These are phyloP conservation scores for Xylaria sp. DNA, from an alignment of 2,329 filamentous ascomycete species.

Conservation along the genomic window DNA sequence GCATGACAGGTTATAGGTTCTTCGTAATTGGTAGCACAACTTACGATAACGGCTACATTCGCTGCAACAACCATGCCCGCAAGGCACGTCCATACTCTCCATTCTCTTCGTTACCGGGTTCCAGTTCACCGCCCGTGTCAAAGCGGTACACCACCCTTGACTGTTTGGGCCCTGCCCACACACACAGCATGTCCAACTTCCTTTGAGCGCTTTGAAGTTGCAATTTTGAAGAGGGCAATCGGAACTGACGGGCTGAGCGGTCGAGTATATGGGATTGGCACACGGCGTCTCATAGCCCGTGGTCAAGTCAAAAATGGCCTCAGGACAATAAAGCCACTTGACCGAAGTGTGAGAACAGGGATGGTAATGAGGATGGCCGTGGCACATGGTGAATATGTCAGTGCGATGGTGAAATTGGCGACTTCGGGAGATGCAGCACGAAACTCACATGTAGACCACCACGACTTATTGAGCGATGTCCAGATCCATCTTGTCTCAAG, in stretches of 20 bases:
- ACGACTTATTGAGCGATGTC: not conserved
- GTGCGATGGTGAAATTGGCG: not conserved
- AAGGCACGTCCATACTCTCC: conserved; percentile 49
- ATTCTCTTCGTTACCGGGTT: conserved; percentile 36
- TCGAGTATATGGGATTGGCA: conserved; percentile 53
- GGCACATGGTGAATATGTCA: conserved; percentile 51
- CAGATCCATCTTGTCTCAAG: not conserved
- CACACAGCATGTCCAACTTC: conserved; percentile 60
- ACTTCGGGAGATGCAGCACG: not conserved
- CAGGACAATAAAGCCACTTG: conserved; percentile 60
- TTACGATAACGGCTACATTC: conserved; percentile 53
- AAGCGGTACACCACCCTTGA: conserved; percentile 58
- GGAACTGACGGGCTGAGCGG: conserved; percentile 49
- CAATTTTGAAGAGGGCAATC: conserved; percentile 58
- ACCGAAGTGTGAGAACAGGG: conserved; percentile 60
- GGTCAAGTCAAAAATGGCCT: conserved; percentile 53
- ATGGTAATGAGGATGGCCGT: conserved; percentile 59
- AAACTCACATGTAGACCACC: not conserved
- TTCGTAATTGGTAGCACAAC: conserved; percentile 30
- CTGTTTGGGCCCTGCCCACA: conserved; percentile 58
- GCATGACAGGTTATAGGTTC: not conserved
- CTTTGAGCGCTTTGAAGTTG: conserved; percentile 55
- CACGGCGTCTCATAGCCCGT: conserved; percentile 59
- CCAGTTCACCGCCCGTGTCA: conserved; percentile 35
- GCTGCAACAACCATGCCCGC: conserved; percentile 60